Base-by-base conservation (phyloP, 148 eudicot species). In the Cornus kousa region DNA sequence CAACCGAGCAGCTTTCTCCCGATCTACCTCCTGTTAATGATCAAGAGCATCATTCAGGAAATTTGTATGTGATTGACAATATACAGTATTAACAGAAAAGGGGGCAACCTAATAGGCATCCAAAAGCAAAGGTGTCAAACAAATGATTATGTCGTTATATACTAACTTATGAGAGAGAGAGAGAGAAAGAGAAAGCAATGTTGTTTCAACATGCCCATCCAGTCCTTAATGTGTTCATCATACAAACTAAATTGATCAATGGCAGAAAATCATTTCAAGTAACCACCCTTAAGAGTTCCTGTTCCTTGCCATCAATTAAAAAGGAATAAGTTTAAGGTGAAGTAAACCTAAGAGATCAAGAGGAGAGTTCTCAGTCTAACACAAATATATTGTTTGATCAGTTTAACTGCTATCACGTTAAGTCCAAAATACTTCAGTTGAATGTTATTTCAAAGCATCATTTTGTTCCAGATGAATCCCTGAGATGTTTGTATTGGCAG, bases 1-100 rank as follows among this genome's bases (percentile, higher is more conserved):
- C 87, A 83, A 77, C 75, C 91, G 89, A 77, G 93, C 94, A 82
- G 90, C 84, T 84, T 88, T 95, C 84, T 95, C 99, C 80, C 85
- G 87, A 71, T 92, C 98, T 76, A 93, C 65, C 81, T 95, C 99
- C 99, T 95, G 86, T 75, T 39, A 74, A 73, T 70, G 60, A 73
- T 66, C 0, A 37, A n/a, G 64, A 78, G 11, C 17, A 28, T 17
- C 62, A 8, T 60, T 68, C 1, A 77, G 48, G 35, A 76, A 75
- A 75, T 50, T 73, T 60, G 32, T 17, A 12, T 37, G 33, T 9
- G 11, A 68, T 17, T 46, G 22, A 67, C 46, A 64, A 62, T 46
- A 28, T 76, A 67, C 23, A 67, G 14, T 67, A 69, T 6, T 4
- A 37, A 20, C 7, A 35, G 19, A 46, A 66, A 46, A 75, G 2